Conservation (phyloP, 1,284 basidiomycete genomes). For the Sphagnurus paluster region DNA sequence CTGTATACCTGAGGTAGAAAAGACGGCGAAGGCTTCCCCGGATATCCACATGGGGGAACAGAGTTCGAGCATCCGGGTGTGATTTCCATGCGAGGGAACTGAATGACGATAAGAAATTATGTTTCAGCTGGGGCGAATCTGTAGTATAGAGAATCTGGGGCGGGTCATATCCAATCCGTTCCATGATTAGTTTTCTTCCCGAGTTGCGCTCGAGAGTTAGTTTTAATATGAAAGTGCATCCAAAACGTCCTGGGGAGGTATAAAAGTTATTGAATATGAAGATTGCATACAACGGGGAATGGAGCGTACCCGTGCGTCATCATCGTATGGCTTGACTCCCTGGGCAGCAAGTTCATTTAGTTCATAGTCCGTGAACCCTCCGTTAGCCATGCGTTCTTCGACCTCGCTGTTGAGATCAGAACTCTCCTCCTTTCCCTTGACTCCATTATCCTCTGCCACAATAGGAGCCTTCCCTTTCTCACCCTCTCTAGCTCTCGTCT, state of each 20-base stretch:
- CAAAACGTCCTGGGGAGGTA: constrained; percentile 4
- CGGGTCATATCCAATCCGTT: too few relatives aligned
- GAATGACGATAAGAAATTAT: too few relatives aligned
- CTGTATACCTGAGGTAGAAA: too few relatives aligned
- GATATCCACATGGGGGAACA: too few relatives aligned
- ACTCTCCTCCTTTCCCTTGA: not conserved
- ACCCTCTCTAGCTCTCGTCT: not conserved
- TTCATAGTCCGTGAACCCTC: constrained; percentile 37
- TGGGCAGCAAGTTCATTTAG: constrained; percentile 36
- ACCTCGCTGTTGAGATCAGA: not conserved
- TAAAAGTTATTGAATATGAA: not conserved
- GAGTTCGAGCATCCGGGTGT: too few relatives aligned
- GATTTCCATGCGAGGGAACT: too few relatives aligned
- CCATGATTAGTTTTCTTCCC: not conserved
- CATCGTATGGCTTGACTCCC: constrained; percentile 47
- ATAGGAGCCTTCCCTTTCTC: not conserved
- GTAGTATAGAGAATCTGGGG: too few relatives aligned
- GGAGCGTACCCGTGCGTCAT: constrained; percentile 38
- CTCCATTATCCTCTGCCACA: not conserved
- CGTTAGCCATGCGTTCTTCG: constrained; percentile 25
- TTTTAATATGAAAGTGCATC: constrained; percentile 7
- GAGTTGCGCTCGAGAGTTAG: not conserved
- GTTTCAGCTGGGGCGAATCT: too few relatives aligned
- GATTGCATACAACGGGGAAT: not conserved
- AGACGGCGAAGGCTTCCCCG: too few relatives aligned